Evolutionary conservation across 805 yeast species (phyloP).

Genomic region (Cyberlindnera galapagoensis): DNA sequence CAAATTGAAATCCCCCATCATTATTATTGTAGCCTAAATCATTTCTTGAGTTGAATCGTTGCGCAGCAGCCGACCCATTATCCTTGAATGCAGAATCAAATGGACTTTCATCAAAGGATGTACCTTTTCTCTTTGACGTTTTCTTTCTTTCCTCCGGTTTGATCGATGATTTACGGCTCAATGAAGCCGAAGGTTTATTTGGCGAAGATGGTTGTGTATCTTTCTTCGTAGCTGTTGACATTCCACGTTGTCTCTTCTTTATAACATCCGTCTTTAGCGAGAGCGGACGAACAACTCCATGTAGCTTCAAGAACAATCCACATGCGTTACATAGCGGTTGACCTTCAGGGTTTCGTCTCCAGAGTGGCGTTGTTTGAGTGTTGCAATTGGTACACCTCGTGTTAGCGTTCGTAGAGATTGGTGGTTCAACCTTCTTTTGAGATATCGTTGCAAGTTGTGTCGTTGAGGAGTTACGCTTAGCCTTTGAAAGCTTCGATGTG

Average conservation of each 20-base stretch:
- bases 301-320: conserved; percentile 85
- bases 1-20: conserved; percentile 11
- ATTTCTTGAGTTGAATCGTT: no score
- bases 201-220: conserved; percentile 18
- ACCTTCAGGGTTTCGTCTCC: conserved; percentile 93
- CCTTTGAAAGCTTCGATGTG: conserved; percentile 14
- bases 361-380: conserved; percentile 87
- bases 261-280: conserved; percentile 89
- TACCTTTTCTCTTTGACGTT: conserved; percentile 4
- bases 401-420: conserved; percentile 13
- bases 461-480: conserved; percentile 18
- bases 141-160: conserved; percentile 7
- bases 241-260: conserved; percentile 76
- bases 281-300: conserved; percentile 92
- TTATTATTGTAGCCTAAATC: conserved; percentile 9
- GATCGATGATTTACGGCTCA: no score
- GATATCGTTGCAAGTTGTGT: conserved; percentile 10
- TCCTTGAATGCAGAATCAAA: no score
- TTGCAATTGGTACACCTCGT: conserved; percentile 76
- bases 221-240: conserved; percentile 19
- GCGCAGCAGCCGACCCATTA: no score
- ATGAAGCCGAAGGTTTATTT: conserved; percentile 3
- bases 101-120: no score
- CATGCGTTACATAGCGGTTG: conserved; percentile 95
- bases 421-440: conserved; percentile 3